Percentiles rank a stretch among this genome's conserved stretches.
Conservation (phyloP, 1,284 basidiomycete genomes). For the Porodaedalea pini region DNA sequence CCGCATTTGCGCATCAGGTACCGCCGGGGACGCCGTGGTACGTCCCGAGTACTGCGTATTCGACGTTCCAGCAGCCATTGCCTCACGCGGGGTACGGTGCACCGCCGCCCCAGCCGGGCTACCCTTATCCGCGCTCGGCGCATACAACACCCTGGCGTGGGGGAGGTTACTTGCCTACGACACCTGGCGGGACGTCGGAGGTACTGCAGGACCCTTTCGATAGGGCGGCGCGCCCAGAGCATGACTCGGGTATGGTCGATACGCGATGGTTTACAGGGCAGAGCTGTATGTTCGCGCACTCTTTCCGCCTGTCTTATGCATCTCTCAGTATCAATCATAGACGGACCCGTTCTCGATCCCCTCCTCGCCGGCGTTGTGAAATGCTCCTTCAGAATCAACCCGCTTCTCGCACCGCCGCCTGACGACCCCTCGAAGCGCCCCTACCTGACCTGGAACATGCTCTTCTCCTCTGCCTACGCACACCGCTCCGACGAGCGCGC, state of each 20-base stretch:
- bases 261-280: conserved; percentile 16
- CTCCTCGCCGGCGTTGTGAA: conserved; percentile 49
- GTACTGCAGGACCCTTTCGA: not conserved
- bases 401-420: conserved; percentile 49
- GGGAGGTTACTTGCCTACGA: conserved; percentile 13
- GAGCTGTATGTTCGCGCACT: conserved; percentile 8
- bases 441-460: conserved; percentile 72
- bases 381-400: conserved; percentile 52
- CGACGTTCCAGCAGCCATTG: no score
- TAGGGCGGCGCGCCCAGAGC: conserved; percentile 7
- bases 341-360: conserved; percentile 68
- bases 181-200: conserved; percentile 2
- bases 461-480: conserved; percentile 57
- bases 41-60: not conserved
- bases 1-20: not conserved
- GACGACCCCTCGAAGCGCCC: conserved; percentile 43
- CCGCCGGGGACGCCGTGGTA: conserved; percentile 8
- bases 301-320: not conserved
- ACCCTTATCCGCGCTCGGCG: not conserved
- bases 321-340: conserved; percentile 34
- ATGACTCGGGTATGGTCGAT: not conserved
- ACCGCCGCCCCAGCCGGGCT: not conserved
- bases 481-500: conserved; percentile 55
- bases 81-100: not conserved
- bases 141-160: conserved; percentile 16